Percentiles rank a stretch among this genome's conserved stretches.
Evolutionary conservation across 1,284 basidiomycete genomes (phyloP).

Genomic region (Cryptococcus sp.): DNA sequence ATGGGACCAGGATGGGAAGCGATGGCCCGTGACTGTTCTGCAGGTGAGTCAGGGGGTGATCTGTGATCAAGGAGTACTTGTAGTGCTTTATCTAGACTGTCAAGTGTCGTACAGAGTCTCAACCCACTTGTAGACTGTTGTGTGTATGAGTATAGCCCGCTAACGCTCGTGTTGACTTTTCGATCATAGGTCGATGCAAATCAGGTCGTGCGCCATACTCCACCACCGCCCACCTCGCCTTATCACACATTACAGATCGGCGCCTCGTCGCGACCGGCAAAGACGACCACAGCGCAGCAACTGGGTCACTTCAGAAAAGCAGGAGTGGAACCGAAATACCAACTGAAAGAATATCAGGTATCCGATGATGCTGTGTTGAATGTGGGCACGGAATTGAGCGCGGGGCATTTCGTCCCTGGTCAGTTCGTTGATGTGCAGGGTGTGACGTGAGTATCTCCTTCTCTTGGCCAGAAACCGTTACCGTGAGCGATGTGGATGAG

Average conservation of each 20-base stretch:
- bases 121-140: no score
- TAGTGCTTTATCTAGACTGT: no score
- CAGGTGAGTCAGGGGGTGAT: slow-evolving; percentile 78
- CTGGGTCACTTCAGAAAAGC: slow-evolving; percentile 84
- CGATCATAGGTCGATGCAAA: slow-evolving; percentile 55
- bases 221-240: slow-evolving; percentile 51
- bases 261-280: slow-evolving; percentile 67
- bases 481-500: neutral
- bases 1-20: slow-evolving; percentile 86
- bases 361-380: slow-evolving; percentile 86
- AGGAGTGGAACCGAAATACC: slow-evolving; percentile 78
- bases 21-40: slow-evolving; percentile 89
- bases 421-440: slow-evolving; percentile 94
- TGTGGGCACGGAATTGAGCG: slow-evolving; percentile 84
- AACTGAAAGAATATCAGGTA: slow-evolving; percentile 86
- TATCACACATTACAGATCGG: slow-evolving; percentile 87
- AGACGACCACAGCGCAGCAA: slow-evolving; percentile 72
- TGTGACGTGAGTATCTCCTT: slow-evolving; percentile 68
- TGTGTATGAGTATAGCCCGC: no score
- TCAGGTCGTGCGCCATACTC: slow-evolving; percentile 52
- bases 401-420: slow-evolving; percentile 95
- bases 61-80: no score
- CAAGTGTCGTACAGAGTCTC: no score
- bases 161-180: neutral
- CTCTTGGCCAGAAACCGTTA: neutral